A percentile compares a stretch with the other conserved stretches of the same genome.
Conservation (phyloP, 108 stramenopile genomes). For the Schizochytrium sp. region DNA sequence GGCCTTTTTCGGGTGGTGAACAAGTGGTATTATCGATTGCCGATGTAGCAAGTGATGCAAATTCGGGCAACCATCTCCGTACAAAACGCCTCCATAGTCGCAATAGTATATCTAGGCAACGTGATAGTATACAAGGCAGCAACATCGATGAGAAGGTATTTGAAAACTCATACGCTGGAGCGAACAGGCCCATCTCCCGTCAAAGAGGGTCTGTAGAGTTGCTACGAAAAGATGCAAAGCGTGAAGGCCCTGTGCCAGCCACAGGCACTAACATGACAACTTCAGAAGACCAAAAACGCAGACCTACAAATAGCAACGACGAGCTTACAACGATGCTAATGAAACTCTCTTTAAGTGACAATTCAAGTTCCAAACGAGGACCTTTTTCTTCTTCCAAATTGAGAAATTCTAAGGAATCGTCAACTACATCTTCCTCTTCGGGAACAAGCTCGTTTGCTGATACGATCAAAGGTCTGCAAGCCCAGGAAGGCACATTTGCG, state of each 20-base stretch:
- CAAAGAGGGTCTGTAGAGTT: no score
- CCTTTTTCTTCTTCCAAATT: neutral
- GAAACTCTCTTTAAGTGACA: neutral
- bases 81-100: neutral
- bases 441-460: neutral
- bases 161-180: no score
- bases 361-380: neutral
- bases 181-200: no score
- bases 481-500: slow-evolving; percentile 9
- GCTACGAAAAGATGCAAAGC: no score
- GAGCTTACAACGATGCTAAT: neutral
- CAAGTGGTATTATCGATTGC: neutral
- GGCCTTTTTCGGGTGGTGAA: no score
- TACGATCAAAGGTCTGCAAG: neutral
- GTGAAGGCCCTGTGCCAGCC: no score
- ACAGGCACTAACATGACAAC: no score
- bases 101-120: no score
- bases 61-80: neutral
- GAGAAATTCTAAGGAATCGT: no score
- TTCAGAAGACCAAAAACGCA: no score
- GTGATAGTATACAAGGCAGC: neutral
- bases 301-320: neutral
- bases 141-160: neutral
- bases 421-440: no score
- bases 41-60: neutral